These are phyloP conservation scores for Ustilago shanxiensis DNA, from an alignment of 1,284 basidiomycete species.

Conservation along the genomic window DNA sequence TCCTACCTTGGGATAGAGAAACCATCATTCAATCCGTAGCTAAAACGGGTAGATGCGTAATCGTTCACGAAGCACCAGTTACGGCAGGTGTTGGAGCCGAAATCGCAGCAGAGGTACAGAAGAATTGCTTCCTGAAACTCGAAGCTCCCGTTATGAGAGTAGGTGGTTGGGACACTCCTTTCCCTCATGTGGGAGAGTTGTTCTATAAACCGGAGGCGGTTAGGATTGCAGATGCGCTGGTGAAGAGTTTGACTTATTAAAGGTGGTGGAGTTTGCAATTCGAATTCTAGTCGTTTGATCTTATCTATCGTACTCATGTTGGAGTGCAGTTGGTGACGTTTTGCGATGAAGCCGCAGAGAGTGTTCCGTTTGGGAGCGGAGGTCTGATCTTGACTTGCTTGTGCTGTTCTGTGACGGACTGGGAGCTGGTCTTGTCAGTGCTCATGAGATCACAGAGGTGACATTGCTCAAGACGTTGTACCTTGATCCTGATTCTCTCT, in stretches of 20 bases:
- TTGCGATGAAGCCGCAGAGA: too few relatives aligned
- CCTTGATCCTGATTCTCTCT: too few relatives aligned
- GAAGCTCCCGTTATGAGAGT: conserved; percentile 55
- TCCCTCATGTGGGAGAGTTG: conserved; percentile 58
- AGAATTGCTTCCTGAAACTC: conserved; percentile 59
- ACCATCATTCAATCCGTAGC: conserved; percentile 65
- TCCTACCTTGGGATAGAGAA: conserved; percentile 88
- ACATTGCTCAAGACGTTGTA: too few relatives aligned
- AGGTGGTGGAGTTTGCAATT: background rate
- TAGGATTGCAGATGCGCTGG: conserved; percentile 54
- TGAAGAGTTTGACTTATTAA: conserved; percentile 46
- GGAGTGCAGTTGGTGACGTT: too few relatives aligned
- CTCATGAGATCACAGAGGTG: too few relatives aligned
- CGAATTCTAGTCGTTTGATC: too few relatives aligned
- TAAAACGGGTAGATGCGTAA: conserved; percentile 62
- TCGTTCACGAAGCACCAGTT: conserved; percentile 65
- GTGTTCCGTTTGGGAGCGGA: too few relatives aligned
- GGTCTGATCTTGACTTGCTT: too few relatives aligned
- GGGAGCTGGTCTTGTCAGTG: too few relatives aligned
- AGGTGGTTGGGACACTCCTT: conserved; percentile 61
- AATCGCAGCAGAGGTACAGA: conserved; percentile 59
- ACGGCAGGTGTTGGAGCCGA: conserved; percentile 62
- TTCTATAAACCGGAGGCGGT: conserved; percentile 62
- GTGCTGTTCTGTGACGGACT: too few relatives aligned
- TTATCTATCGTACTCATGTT: too few relatives aligned